Base-by-base conservation (phyloP, 805 yeast species). In the Saturnispora saitoi region DNA sequence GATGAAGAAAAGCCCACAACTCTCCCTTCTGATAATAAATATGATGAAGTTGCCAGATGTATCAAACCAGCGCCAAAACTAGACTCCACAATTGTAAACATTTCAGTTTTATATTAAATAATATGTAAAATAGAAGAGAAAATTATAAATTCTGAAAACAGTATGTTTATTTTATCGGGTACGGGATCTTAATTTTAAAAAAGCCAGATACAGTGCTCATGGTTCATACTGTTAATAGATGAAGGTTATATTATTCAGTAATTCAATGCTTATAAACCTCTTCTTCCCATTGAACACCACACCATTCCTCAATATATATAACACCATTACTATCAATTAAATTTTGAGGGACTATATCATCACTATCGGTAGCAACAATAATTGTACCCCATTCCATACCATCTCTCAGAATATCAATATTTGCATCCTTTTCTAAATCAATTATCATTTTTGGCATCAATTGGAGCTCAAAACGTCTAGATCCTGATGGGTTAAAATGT, bases 301-400 rank as follows among this genome's bases (percentile, higher is more conserved):
- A 56, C 61, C 61, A 58, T 49, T 58, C 61, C 43, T 58, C 61
- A 4, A 58, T 40, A 28, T 58, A 58, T 4, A 51, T 52, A 24
- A 55, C 58, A 10, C 56, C 57, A 29, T 57, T 48, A 4, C 47
- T 47, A 42, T 57, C 61, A 10, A 48, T 39, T 45, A 47, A 50
- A 20, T 52, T 44, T 0, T 36, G 37, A 6, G 58, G 58, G 1
- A 49, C 45, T 40, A 44, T 46, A 40, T 57, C 61, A 9, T 52
- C 52, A 2, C 44, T 17, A 41, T 57, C 61, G 3, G 96, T 86
- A 38, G 81, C 86, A 1, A 91, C 85, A 24, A 87, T 68, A 29
- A 93, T 85, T 0, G 98, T 86, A 1, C 97, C 98, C 99, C 99
- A 93, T 53, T 91, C 95, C 95, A 91, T 91, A 11, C 98, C 97